phyloP scores from a whole-genome alignment of 306 rosid genomes.

The Castanea mollissima region DNA sequence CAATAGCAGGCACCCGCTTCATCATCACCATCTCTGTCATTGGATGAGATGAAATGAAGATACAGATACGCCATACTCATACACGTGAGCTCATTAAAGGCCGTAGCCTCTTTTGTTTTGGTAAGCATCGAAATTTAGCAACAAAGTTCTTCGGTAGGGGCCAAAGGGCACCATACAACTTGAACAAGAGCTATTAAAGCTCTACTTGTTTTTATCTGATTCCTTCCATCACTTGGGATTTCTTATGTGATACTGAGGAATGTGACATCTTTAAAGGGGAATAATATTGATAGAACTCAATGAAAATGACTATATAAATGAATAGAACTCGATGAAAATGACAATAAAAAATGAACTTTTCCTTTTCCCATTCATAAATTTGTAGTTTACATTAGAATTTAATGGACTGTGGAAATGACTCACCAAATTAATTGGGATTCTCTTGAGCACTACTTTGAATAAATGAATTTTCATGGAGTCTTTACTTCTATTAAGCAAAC shows the following conservation, averaged over 20 bases:
- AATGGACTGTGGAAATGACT: no score
- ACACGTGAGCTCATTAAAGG: background rate
- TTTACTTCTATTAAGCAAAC: no score
- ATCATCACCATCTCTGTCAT: background rate
- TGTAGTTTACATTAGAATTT: no score
- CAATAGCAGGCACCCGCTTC: background rate
- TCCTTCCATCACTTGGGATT: background rate
- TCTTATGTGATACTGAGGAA: background rate
- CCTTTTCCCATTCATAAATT: no score
- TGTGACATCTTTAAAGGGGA: background rate
- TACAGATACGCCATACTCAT: background rate
- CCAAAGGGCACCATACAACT: background rate
- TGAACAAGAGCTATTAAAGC: slow-evolving; percentile 1
- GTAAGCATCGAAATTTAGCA: background rate
- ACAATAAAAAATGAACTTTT: background rate
- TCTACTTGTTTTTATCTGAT: background rate
- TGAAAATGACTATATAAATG: slow-evolving; percentile 25
- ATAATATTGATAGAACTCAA: slow-evolving; percentile 3
- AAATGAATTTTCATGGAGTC: no score
- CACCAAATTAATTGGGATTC: no score
- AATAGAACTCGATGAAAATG: slow-evolving; percentile 29
- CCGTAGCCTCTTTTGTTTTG: background rate
- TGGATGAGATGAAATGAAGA: background rate
- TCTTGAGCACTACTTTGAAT: no score
- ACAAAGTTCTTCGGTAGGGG: background rate